These are phyloP conservation scores for Acanthamoeba healyi DNA, from an alignment of 208 protist species.

Conservation along the genomic window DNA sequence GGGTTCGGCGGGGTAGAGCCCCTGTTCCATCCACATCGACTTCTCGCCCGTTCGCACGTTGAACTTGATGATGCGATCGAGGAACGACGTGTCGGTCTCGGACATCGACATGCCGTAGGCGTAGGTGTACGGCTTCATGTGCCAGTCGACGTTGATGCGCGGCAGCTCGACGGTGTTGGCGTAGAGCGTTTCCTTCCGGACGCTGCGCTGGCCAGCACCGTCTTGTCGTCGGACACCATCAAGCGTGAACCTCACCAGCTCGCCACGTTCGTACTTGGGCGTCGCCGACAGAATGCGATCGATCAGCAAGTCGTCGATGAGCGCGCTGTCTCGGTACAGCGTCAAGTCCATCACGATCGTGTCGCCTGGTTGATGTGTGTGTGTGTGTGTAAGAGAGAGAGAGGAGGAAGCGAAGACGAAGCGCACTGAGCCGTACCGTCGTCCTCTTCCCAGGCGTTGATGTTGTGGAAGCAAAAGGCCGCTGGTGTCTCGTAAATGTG, in stretches of 20 bases:
- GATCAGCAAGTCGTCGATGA: neutral
- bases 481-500: slow-evolving; percentile 1
- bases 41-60: slow-evolving; percentile 21
- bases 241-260: neutral
- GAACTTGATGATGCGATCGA: slow-evolving; percentile 32
- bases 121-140: slow-evolving; percentile 37
- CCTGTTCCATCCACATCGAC: neutral
- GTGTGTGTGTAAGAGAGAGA: neutral
- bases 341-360: slow-evolving; percentile 32
- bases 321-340: neutral
- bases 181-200: neutral
- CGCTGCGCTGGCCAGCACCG: neutral
- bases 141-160: neutral
- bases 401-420: no score
- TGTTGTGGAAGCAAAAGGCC: slow-evolving; percentile 47
- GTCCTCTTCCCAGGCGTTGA: slow-evolving; percentile 37
- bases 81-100: slow-evolving; percentile 28
- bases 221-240: neutral
- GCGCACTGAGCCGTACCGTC: no score
- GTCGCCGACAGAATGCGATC: neutral
- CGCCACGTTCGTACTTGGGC: slow-evolving; percentile 26
- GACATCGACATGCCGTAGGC: slow-evolving; percentile 22
- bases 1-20: slow-evolving; percentile 33
- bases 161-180: slow-evolving; percentile 38
- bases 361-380: neutral